Evolutionary conservation across 192 early-diverging fungal species (phyloP).

Genomic region (Coemansia sp.): DNA sequence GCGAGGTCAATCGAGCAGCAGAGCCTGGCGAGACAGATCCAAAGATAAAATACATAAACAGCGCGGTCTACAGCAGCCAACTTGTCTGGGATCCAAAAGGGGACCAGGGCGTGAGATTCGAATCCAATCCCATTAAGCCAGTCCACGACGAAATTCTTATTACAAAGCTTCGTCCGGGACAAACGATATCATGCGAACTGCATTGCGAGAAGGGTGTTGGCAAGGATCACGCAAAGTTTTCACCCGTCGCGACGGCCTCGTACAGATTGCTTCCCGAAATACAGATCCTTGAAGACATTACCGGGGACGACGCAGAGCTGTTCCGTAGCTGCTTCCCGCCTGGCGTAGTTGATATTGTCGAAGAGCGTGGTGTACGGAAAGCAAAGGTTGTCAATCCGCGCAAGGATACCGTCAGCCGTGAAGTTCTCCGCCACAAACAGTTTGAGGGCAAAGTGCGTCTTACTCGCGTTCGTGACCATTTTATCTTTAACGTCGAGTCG

Average conservation of each 20-base stretch:
- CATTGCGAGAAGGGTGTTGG: constrained; percentile 93
- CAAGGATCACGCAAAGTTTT: constrained; percentile 96
- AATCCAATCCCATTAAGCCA: constrained; percentile 65
- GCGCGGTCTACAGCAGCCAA: constrained; percentile 70
- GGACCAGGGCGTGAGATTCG: constrained; percentile 75
- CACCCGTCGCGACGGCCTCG: constrained; percentile 92
- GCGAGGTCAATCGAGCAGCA: constrained; percentile 63
- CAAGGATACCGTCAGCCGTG: constrained; percentile 92
- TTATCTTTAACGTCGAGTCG: constrained; percentile 95
- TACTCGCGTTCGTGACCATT: constrained; percentile 91
- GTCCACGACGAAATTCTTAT: constrained; percentile 92
- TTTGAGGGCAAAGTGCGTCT: constrained; percentile 88
- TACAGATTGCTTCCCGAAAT: constrained; percentile 95
- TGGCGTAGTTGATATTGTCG: constrained; percentile 79
- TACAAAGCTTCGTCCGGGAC: constrained; percentile 89
- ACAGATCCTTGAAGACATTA: constrained; percentile 77
- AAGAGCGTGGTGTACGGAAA: constrained; percentile 64
- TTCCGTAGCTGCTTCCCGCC: constrained; percentile 84
- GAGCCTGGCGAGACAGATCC: constrained; percentile 68
- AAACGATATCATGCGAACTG: constrained; percentile 77
- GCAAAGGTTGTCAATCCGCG: constrained; percentile 86
- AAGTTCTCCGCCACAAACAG: constrained; percentile 88
- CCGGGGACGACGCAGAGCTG: constrained; percentile 74
- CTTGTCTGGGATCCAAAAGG: constrained; percentile 90
- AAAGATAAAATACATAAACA: constrained; percentile 69